phyloP scores from a whole-genome alignment of 2,329 filamentous ascomycete species.

The Dactylonectria estremocensis region DNA sequence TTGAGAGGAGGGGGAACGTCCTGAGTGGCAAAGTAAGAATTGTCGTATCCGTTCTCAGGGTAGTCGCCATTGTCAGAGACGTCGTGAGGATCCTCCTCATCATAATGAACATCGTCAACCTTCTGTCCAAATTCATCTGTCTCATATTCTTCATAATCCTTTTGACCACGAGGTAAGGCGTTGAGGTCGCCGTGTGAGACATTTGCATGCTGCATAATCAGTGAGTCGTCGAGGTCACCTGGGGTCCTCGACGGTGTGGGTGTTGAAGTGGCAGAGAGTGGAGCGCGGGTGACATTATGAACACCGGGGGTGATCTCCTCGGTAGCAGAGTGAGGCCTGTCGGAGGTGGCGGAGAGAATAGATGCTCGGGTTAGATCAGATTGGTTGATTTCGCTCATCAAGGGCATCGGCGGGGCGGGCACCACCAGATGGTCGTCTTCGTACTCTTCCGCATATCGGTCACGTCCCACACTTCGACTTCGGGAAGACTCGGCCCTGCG shows the following conservation, averaged over 20 bases:
- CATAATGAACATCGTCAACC: conserved; percentile 62
- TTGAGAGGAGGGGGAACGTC: conserved; percentile 75
- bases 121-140: conserved; percentile 62
- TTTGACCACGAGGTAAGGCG: conserved; percentile 66
- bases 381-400: conserved; percentile 87
- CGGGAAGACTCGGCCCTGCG: conserved; percentile 65
- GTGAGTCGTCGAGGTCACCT: conserved; percentile 68
- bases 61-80: conserved; percentile 55
- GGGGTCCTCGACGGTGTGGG: conserved; percentile 74
- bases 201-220: conserved; percentile 79
- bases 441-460: conserved; percentile 65
- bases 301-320: conserved; percentile 73
- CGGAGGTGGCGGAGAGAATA: conserved; percentile 85
- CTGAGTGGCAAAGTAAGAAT: conserved; percentile 70
- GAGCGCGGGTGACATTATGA: conserved; percentile 75
- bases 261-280: conserved; percentile 73
- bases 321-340: conserved; percentile 78
- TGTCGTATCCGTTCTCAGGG: conserved; percentile 58
- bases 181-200: conserved; percentile 73
- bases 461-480: conserved; percentile 62
- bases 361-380: conserved; percentile 92
- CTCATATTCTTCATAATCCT: conserved; percentile 63
- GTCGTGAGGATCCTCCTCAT: conserved; percentile 57
- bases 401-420: conserved; percentile 82
- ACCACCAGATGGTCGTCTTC: conserved; percentile 71